Base-by-base conservation (phyloP, 2,329 filamentous ascomycete genomes). In the Leptographium wingfieldii region DNA sequence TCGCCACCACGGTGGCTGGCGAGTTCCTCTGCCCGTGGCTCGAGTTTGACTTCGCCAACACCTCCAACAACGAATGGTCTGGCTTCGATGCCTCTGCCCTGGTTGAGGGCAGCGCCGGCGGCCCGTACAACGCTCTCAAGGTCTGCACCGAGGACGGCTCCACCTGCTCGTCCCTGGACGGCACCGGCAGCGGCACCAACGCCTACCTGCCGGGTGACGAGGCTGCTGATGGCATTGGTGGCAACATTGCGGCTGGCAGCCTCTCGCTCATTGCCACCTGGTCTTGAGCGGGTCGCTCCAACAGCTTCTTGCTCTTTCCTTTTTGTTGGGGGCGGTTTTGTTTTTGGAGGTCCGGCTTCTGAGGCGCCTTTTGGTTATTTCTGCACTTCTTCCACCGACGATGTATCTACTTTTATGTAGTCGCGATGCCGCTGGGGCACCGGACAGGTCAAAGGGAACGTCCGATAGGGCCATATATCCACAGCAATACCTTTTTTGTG, bases 11-110 rank as follows among this genome's bases (percentile, higher is more conserved):
- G 59, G 1, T 5, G 3, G 63, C 66, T 56, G 77, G 77, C 63
- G 72, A 77, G 67, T 76, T 70, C 60, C 72, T 73, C 57, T 69
- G 70, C 63, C 73, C 73, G 60, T 81, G 79, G 78, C 64, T 73
- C 68, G 79, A 81, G 72, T 76, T 74, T 58, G 79, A 81, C 70
- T 74, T 75, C 55, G 75, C 64, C 61, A 76, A 73, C 71, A 43
- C 63, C 0, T 68, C 68, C 69, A 81, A 81, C 74, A 59, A 65
- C n/a, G 70, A 67, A 59, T 79, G 75, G 74, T 79, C 75, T 3
- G 79, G 79, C 49, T 76, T 74, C 61, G 79, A 81, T 60, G 77
- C 74, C 63, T 80, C 77, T 5, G 73, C 73, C 61, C 73, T 81
- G 11, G 76, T 79, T 51, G 70, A 77, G 35, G 70, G 73, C 65